Evolutionary conservation across 306 rosid species (phyloP), one percentile per base, ranked within the genome.

Genomic region (Senna siamea): DNA sequence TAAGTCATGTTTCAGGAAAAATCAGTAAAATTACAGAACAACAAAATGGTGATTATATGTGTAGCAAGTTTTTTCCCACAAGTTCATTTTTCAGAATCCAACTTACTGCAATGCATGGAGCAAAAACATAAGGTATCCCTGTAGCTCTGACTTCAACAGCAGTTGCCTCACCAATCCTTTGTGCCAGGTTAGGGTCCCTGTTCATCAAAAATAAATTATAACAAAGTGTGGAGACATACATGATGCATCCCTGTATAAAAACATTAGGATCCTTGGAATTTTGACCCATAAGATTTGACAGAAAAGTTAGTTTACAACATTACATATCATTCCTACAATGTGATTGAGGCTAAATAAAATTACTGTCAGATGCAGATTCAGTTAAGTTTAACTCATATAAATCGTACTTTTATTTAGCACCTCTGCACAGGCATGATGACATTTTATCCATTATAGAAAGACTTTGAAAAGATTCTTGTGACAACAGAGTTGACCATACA

Each of bases 91-190:
- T 77, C 26, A 58, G 26, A 19, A 28, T 43, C 19, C 12, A 68
- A 38, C 70, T 83, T 87, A 94, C 97, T 83, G 97, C 98, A 73
- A 94, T 86, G 84, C 98, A 94, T 17, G 98, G 98, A 73, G 98
- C 97, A 77, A 94, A 94, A 51, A 80, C 89, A 84, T 89, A 91
- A 54, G 90, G 94, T 74, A 92, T 94, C 71, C 98, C 98, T 0
- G 97, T 94, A 14, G 98, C 98, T 83, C 97, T 85, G 67, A 85
- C 92, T 88, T 94, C 97, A 70, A 89, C 89, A 69, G 98, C 97
- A 63, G 98, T 94, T 64, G 97, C 98, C 67, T 86, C 92, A 75
- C 98, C 97, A 44, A 94, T 94, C 75, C 80, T 87, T 47, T 76
- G 69, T 13, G 59, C 88, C 70, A 94, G 84, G 7, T 83, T 85